These are phyloP conservation scores for Colletotrichum graminicola DNA, from an alignment of 2,329 filamentous ascomycete species.

Conservation along the genomic window DNA sequence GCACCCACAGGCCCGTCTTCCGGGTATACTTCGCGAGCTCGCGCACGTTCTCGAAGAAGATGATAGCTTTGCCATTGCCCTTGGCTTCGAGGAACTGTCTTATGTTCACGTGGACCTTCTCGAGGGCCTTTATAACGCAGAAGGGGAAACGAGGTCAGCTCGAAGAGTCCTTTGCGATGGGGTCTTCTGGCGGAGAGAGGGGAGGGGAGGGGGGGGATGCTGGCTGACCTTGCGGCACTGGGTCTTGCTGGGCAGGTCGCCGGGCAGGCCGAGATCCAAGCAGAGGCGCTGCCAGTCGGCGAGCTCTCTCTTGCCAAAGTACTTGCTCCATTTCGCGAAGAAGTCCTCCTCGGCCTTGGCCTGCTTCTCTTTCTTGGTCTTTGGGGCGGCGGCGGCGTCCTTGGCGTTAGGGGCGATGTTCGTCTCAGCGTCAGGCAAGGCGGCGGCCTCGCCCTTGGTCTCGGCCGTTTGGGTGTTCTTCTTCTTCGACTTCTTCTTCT, in stretches of 20 bases:
- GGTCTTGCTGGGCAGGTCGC: slow-evolving; percentile 55
- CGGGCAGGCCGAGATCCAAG: slow-evolving; percentile 56
- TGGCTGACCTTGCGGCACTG: slow-evolving; percentile 59
- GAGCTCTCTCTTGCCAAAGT: slow-evolving; percentile 51
- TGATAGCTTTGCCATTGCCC: slow-evolving; percentile 45
- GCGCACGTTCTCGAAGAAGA: slow-evolving; percentile 49
- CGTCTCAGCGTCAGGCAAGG: not conserved
- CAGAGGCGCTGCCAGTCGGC: slow-evolving; percentile 61
- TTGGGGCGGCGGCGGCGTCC: not conserved
- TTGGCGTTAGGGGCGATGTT: not conserved
- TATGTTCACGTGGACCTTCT: slow-evolving; percentile 62
- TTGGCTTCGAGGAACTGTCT: slow-evolving; percentile 59
- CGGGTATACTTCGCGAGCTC: slow-evolving; percentile 54
- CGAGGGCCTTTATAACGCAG: slow-evolving; percentile 52
- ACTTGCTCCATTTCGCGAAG: slow-evolving; percentile 46
- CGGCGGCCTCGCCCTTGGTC: not conserved
- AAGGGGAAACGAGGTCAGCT: not conserved
- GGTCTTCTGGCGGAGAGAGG: no score
- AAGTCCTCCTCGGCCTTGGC: not conserved
- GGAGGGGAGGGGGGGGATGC: no score
- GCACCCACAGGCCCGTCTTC: slow-evolving; percentile 55
- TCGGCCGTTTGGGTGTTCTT: not conserved
- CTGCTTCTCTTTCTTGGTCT: not conserved
- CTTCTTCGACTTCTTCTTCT: not conserved
- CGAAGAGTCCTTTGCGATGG: not conserved